Base-by-base conservation (phyloP, 495 filamentous ascomycete species). In the Tuber calosporum region DNA sequence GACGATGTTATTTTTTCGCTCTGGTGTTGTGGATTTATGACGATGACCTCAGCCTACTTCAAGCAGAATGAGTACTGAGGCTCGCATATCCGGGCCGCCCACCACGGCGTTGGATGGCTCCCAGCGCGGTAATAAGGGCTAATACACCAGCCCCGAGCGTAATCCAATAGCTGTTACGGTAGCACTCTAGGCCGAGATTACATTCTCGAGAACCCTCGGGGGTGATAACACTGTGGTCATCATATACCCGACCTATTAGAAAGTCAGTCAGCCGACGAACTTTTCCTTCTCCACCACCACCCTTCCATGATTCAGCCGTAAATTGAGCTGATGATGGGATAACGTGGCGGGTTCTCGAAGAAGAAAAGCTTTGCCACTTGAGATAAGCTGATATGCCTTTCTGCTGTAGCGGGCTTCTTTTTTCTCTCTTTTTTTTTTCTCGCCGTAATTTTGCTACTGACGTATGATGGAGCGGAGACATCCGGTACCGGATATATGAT, bases 101-200 rank as follows among this genome's bases (percentile, higher is more conserved):
- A 68, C 83, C 84, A 76, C 94, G 91, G 73, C 90, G 88, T 79
- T 89, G 84, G 76, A 97, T 97, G 71, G 89, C 90, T 87, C 88
- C 92, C 40, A 97, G 79, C 70, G 89, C 90, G 20, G 94, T 86
- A 0, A 84, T 77, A 4, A 97, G 83, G 2, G 90, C 95, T 5
- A 90, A 75, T 20, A 91, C 77, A 69, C 91, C 93, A 0, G 91
- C 89, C 42, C 87, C 85, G 36, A 96, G 86, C n/a, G 94, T 97
- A 58, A 94, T 86, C 73, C 86, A 89, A 79, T 97, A 98, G 4
- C 94, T 94, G 20, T 87, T 83, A 48, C 85, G 84, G 83, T 97
- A 98, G 83, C 94, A 98, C 67, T 86, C 84, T 67, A 95, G 82
- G 2, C 95, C 95, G 71, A 95, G 91, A 3, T 83, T 83, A 77